Base-by-base conservation (phyloP, 495 filamentous ascomycete species). In the Apodospora peruviana region DNA sequence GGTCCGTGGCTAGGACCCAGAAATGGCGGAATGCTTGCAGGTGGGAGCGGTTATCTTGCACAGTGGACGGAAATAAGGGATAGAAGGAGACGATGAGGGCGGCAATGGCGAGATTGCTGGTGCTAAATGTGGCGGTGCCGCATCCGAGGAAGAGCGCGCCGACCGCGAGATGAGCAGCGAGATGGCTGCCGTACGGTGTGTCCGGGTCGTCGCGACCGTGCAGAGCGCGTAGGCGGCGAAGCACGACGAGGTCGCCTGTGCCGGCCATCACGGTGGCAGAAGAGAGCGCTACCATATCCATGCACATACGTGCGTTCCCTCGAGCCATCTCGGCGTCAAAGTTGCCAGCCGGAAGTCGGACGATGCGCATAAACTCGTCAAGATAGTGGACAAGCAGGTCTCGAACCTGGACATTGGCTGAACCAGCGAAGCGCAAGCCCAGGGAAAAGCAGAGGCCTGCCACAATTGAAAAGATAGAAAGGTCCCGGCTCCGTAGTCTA, bases 1-100 rank as follows among this genome's bases (percentile, higher is more conserved):
- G 80, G 51, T 97, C 93, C 5, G 89, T 84, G 5, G 94, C 93
- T 9, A 99, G 76, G 12, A 95, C 90, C 93, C 93, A 99, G 60
- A 99, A 83, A 66, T 99, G 93, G 2, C 94, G 85, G 75, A 97
- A 95, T 5, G 93, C 93, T 75, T 99, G 93, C 3, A 97, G 76
- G 52, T 99, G 93, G 21, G 87, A 89, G 59, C 85, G 87, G 60
- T 96, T 96, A 70, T 97, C 93, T 42, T 93, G 83, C 3, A 96
- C 86, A 3, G 82, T 83, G 22, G 81, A 82, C 2, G 93, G 93
- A 64, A 91, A 97, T 19, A 96, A 75, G 0, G 93, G 93, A 57
- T 97, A 97, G 62, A 99, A 93, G 2, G 93, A 86, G 45, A 91
- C 88, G 16, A 99, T 76, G 7, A 99, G 75, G 1, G 88, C 80